These are phyloP conservation scores for Cytospora schulzeri DNA, from an alignment of 2,329 filamentous ascomycete species.

Conservation along the genomic window DNA sequence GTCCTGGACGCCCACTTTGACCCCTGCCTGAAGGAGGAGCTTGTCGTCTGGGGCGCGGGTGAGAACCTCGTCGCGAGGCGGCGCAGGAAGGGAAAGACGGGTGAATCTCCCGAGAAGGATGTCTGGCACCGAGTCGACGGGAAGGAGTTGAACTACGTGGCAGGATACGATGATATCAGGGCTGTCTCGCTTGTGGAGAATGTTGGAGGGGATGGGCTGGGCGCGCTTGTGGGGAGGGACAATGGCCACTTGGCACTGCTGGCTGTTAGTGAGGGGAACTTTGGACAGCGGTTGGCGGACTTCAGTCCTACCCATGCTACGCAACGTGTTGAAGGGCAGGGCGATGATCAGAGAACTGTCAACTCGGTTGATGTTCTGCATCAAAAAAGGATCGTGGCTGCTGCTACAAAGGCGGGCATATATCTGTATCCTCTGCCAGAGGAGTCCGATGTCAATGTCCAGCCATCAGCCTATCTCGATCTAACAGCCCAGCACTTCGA, in stretches of 20 bases:
- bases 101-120: slow-evolving; percentile 25
- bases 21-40: slow-evolving; percentile 43
- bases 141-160: slow-evolving; percentile 40
- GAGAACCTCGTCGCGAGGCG: slow-evolving; percentile 52
- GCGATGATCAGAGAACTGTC: slow-evolving; percentile 36
- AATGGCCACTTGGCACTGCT: slow-evolving; percentile 52
- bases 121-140: slow-evolving; percentile 46
- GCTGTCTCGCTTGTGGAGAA: slow-evolving; percentile 48
- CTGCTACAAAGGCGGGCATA: slow-evolving; percentile 39
- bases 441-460: slow-evolving; percentile 18
- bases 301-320: slow-evolving; percentile 33
- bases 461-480: slow-evolving; percentile 31
- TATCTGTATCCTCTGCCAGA: slow-evolving; percentile 39
- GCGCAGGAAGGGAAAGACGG: slow-evolving; percentile 33
- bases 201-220: slow-evolving; percentile 32
- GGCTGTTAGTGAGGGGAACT: slow-evolving; percentile 40
- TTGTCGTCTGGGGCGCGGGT: slow-evolving; percentile 54
- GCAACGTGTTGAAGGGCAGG: background rate
- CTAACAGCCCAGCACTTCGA: slow-evolving; percentile 27
- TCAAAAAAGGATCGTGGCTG: slow-evolving; percentile 35
- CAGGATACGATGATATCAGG: slow-evolving; percentile 54
- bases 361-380: slow-evolving; percentile 40
- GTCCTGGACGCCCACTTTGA: slow-evolving; percentile 49
- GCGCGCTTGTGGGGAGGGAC: slow-evolving; percentile 51
- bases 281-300: slow-evolving; percentile 36